Evolutionary conservation across 305 asterid genomes (phyloP).

Genomic region (Plantago lanceolata): DNA sequence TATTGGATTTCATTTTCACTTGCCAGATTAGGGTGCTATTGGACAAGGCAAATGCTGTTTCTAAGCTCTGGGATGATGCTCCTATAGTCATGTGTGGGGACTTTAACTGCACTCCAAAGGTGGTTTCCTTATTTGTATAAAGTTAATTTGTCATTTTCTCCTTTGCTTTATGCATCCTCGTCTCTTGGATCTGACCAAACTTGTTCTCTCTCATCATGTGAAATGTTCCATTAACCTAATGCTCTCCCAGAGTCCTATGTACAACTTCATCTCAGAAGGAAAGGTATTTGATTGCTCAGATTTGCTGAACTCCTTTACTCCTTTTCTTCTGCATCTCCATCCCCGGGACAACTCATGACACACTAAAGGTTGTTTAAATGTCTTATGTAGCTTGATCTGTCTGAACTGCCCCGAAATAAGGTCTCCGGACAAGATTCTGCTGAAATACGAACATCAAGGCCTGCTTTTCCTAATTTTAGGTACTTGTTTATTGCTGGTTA

Average conservation of each 20-base stretch:
- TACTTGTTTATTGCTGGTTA: constrained; percentile 26
- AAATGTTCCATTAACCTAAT: constrained; percentile 24
- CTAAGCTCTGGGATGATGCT: constrained; percentile 93
- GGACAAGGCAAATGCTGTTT: constrained; percentile 66
- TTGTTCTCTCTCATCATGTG: constrained; percentile 22
- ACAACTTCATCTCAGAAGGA: constrained; percentile 70
- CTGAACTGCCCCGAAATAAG: constrained; percentile 64
- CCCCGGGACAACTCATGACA: constrained; percentile 19
- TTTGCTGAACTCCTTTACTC: constrained; percentile 16
- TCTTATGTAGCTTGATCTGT: constrained; percentile 68
- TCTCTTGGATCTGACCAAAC: constrained; percentile 8
- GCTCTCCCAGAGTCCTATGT: constrained; percentile 77
- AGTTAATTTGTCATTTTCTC: constrained; percentile 17
- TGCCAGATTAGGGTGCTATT: constrained; percentile 85
- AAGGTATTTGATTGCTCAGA: constrained; percentile 45
- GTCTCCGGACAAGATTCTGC: constrained; percentile 81
- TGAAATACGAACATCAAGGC: constrained; percentile 38
- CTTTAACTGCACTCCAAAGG: constrained; percentile 96
- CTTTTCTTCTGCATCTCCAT: constrained; percentile 20
- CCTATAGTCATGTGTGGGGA: constrained; percentile 90
- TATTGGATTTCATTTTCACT: constrained; percentile 22
- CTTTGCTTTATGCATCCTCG: constrained; percentile 19
- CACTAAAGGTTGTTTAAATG: constrained; percentile 22
- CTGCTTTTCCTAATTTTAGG: constrained; percentile 48
- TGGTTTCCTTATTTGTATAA: constrained; percentile 27